Base-by-base conservation (phyloP, 2,329 filamentous ascomycete genomes). In the Aureobasidium namibiae region DNA sequence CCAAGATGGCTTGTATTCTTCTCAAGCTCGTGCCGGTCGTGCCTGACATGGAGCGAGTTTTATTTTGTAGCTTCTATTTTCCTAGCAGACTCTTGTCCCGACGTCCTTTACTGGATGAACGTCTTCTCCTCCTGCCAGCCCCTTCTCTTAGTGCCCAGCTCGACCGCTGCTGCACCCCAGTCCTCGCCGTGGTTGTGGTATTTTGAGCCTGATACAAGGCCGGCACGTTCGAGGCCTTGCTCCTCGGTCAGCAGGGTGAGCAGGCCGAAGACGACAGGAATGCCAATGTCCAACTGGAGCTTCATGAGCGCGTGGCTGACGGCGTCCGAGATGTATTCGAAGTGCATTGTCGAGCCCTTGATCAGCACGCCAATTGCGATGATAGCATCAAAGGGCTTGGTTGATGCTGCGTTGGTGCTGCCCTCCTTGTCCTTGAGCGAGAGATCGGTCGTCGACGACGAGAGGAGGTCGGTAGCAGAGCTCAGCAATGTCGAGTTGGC, bases 271-370 rank as follows among this genome's bases (percentile, higher is more conserved):
- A 97, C 83, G 61, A 99, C 88, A 33, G 94, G 94, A 53, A 95
- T 84, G 45, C 90, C 89, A 10, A 85, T 86, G 72, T 99, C 92
- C 59, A 97, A 80, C 74, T 95, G 91, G 61, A 97, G 86, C 64
- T 90, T 86, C 94, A 99, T 99, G 62, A 99, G 80, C 7, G 90
- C 94, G 63, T 96, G 90, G 60, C 86, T 90, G 7, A 95, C 91
- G 41, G 90, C 84, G 64, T 97, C 94, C 42, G 92, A 83, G 68
- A 99, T 99, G 77, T 99, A 97, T 76, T 99, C 94, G 70, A 99
- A 99, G 76, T 99, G 94, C 91, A 96, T 96, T 7, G 94, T 97
- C 76, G 95, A 89, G 72, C 94, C 94, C 79, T 99, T 99, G 78
- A 99, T 96, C 62, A 99, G 83, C 60, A 96, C 92, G 59, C 94